Evolutionary conservation across 2,329 filamentous ascomycete species (phyloP).

Genomic region (Ophiostoma sp.): DNA sequence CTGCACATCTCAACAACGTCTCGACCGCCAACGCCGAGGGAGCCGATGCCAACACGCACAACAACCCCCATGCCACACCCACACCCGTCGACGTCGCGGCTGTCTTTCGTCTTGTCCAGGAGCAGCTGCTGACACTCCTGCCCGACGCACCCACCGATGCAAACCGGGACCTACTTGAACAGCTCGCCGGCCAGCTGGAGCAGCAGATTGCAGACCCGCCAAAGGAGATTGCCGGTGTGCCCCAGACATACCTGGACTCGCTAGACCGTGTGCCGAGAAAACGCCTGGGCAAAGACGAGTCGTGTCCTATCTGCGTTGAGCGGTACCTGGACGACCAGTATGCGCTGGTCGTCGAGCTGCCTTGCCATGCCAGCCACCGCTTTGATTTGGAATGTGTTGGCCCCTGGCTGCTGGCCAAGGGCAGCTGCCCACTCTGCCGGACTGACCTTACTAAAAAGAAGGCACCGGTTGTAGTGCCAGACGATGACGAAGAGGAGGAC

Average conservation of each 20-base stretch:
- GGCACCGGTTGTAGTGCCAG: slow-evolving; percentile 39
- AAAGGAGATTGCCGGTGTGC: slow-evolving; percentile 47
- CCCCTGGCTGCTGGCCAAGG: slow-evolving; percentile 60
- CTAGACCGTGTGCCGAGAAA: slow-evolving; percentile 54
- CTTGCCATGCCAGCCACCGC: slow-evolving; percentile 52
- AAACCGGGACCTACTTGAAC: slow-evolving; percentile 47
- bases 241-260: slow-evolving; percentile 53
- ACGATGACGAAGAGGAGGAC: slow-evolving; percentile 46
- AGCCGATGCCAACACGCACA: slow-evolving; percentile 23
- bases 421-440: slow-evolving; percentile 59
- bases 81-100: slow-evolving; percentile 55
- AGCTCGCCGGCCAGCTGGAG: slow-evolving; percentile 46
- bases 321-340: slow-evolving; percentile 56
- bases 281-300: slow-evolving; percentile 45
- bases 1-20: slow-evolving; percentile 52
- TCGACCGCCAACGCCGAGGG: slow-evolving; percentile 33
- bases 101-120: slow-evolving; percentile 54
- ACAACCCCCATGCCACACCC: slow-evolving; percentile 54
- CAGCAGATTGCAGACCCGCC: slow-evolving; percentile 49
- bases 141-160: slow-evolving; percentile 43
- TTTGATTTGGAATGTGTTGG: slow-evolving; percentile 65
- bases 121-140: slow-evolving; percentile 51
- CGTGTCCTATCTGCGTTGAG: slow-evolving; percentile 60
- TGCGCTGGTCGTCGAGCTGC: slow-evolving; percentile 58
- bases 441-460: slow-evolving; percentile 55